Evolutionary conservation across 139 green algal genomes (phyloP).

Genomic region (Dunaliella primolecta): DNA sequence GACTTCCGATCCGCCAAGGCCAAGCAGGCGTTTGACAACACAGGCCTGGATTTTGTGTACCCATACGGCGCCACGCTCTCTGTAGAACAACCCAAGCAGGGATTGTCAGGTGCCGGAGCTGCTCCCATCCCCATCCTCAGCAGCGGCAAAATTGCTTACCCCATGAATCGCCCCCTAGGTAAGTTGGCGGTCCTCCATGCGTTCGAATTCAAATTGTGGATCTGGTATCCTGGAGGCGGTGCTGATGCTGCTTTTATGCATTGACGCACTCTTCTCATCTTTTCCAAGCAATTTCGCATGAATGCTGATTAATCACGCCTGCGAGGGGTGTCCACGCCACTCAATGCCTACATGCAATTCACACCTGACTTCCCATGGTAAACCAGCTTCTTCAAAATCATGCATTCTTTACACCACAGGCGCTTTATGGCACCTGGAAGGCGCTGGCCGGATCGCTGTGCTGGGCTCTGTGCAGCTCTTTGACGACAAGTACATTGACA

Average conservation of each 20-base stretch:
- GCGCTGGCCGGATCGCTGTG: constrained; percentile 60
- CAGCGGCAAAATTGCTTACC: constrained; percentile 74
- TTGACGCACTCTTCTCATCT: too few relatives aligned
- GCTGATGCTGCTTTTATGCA: too few relatives aligned
- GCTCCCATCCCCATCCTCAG: constrained; percentile 66
- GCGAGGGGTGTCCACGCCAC: too few relatives aligned
- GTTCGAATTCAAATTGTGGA: background rate
- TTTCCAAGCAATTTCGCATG: background rate
- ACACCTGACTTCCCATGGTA: background rate
- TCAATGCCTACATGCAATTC: too few relatives aligned
- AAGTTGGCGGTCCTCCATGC: background rate
- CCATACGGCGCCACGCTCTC: constrained; percentile 71
- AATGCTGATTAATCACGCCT: too few relatives aligned
- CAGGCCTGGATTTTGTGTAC: constrained; percentile 71
- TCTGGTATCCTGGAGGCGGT: background rate
- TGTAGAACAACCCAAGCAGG: constrained; percentile 49
- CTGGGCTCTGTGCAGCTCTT: constrained; percentile 72
- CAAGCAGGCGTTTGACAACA: constrained; percentile 43
- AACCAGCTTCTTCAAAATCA: background rate
- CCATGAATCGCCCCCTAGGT: constrained; percentile 68
- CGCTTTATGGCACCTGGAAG: constrained; percentile 57
- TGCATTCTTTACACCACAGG: constrained; percentile 25
- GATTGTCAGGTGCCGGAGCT: background rate
- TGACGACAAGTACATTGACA: constrained; percentile 82
- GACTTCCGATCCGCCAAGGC: constrained; percentile 31